Conservation (phyloP, 129 eudicot genomes). For the Gnaphalium uliginosum region DNA sequence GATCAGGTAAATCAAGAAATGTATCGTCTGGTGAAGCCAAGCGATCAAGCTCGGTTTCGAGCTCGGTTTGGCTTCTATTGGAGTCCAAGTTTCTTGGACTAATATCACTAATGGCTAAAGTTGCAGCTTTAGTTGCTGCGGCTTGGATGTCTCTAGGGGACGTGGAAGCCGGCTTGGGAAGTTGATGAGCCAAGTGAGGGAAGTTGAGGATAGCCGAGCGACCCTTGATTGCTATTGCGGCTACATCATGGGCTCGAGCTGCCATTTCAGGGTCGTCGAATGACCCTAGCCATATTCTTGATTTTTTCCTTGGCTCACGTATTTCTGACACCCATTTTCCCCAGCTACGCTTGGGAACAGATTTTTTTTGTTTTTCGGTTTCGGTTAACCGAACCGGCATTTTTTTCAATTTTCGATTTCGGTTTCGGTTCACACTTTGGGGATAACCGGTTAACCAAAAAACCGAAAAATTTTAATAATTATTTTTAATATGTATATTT, state of each 20-base stretch:
- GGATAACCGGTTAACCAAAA: too few species aligned
- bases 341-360: constrained; percentile 30
- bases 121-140: constrained; percentile 22
- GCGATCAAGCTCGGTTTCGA: neutral
- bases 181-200: constrained; percentile 26
- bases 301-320: constrained; percentile 24
- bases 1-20: constrained; percentile 29
- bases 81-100: constrained; percentile 2
- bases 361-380: too few species aligned
- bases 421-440: too few species aligned
- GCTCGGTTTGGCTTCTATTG: constrained; percentile 12
- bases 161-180: constrained; percentile 26
- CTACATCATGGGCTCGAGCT: constrained; percentile 32
- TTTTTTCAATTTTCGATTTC: too few species aligned
- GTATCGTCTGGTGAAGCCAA: constrained; percentile 13
- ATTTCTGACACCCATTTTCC: constrained; percentile 32
- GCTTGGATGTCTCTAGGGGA: constrained; percentile 28
- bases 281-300: constrained; percentile 34
- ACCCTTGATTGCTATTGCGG: constrained; percentile 30
- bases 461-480: too few species aligned
- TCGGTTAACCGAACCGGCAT: too few species aligned
- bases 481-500: too few species aligned
- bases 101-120: constrained; percentile 2
- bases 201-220: constrained; percentile 29
- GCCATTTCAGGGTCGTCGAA: constrained; percentile 33